Base-by-base conservation (phyloP, 176 grass and related monocot genomes). In the Eragrostis nindensis region DNA sequence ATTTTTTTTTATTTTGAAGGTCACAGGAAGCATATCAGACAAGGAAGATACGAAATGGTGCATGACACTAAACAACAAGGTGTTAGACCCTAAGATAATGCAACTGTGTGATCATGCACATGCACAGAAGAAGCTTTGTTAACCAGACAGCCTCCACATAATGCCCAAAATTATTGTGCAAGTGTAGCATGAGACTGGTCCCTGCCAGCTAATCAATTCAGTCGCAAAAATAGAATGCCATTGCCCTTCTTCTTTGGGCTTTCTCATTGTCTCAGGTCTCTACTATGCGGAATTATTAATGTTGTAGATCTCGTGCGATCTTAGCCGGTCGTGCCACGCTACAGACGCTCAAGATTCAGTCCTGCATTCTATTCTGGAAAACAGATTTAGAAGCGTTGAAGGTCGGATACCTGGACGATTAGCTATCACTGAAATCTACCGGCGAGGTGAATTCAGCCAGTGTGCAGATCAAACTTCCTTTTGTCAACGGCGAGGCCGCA, bases 201-300 rank as follows among this genome's bases (percentile, higher is more conserved):
- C 14, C 55, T 48, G 60, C 44, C 27, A 45, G 30, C 21, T 68
- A 60, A 38, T 64, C 7, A 42, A 70, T 36, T 43, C 11, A 47
- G 18, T 32, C 55, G 49, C 65, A 63, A 27, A 56, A 87, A 63
- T 40, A 56, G 79, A 87, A 62, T 45, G 46, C 5, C 75, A 66
- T 38, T 52, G 32, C 32, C 42, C n/a, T n/a, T n/a, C n/a, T 48
- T 42, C 59, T 55, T 30, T 40, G 5, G 7, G 3, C 14, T 44
- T 2, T 27, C 46, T n/a, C 56, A 7, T 13, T 11, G n/a, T 52
- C 11, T 12, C 29, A 1, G 1, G 1, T 64, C 14, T 64, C 14
- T 32, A 27, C 10, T 24, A 24, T 24, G 8, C 25, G 8, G 12
- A 30, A 62, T 30, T 36, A 11, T 36, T 36, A 36, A 43, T 44